phyloP scores from a whole-genome alignment of 805 yeast genomes.

The Candida adriatica region DNA sequence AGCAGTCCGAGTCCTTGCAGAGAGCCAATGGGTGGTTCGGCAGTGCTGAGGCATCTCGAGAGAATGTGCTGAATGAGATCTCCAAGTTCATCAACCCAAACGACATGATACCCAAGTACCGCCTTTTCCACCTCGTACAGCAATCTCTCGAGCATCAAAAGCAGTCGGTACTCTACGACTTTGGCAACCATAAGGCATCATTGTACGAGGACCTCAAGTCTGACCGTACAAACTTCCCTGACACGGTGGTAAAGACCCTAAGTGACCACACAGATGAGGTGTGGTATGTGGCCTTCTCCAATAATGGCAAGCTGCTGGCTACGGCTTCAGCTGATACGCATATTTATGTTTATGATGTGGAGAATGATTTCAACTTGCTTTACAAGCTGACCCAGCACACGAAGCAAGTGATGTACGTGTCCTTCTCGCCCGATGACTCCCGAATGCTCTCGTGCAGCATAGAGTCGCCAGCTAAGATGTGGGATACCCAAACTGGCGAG shows the following conservation, averaged over 20 bases:
- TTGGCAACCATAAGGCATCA: constrained; percentile 23
- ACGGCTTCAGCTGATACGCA: constrained; percentile 66
- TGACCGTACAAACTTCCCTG: constrained; percentile 37
- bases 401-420: constrained; percentile 53
- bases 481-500: constrained; percentile 47
- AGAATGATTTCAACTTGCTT: constrained; percentile 33
- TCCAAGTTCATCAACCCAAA: constrained; percentile 43
- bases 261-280: constrained; percentile 63
- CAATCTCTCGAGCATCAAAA: constrained; percentile 46
- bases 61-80: constrained; percentile 33
- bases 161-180: constrained; percentile 28
- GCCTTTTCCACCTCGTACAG: constrained; percentile 42
- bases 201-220: constrained; percentile 31
- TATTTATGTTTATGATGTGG: constrained; percentile 59
- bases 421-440: constrained; percentile 72
- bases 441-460: constrained; percentile 64
- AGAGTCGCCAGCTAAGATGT: constrained; percentile 62
- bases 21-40: constrained; percentile 27
- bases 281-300: constrained; percentile 77
- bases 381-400: constrained; percentile 37
- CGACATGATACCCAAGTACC: constrained; percentile 44
- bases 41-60: constrained; percentile 29
- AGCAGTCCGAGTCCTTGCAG: constrained; percentile 18
- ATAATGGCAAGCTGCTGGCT: constrained; percentile 70
- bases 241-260: constrained; percentile 38